phyloP scores from a whole-genome alignment of 495 filamentous ascomycete species.

The Lophium mytilinum region DNA sequence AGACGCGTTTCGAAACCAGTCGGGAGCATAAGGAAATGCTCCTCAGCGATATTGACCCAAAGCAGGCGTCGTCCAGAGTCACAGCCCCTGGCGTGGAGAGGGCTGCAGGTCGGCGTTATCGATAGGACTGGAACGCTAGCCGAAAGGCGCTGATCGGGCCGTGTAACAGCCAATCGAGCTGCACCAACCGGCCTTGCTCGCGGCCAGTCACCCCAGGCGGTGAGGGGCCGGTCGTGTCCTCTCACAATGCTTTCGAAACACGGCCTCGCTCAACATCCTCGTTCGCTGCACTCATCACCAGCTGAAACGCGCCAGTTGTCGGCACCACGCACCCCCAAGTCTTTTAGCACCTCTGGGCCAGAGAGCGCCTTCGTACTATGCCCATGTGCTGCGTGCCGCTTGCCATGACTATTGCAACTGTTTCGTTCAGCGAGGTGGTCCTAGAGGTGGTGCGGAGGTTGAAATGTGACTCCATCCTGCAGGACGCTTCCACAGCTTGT shows the following conservation, averaged over 20 bases:
- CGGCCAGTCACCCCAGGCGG: background rate
- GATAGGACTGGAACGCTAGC: background rate
- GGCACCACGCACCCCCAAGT: background rate
- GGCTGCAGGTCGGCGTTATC: constrained; percentile 1
- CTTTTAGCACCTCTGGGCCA: background rate
- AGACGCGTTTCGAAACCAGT: background rate
- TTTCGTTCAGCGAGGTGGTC: background rate
- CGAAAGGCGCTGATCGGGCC: background rate
- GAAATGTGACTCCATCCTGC: background rate
- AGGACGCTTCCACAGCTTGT: too few relatives aligned
- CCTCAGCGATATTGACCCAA: too few relatives aligned
- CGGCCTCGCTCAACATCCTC: background rate
- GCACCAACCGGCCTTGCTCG: background rate
- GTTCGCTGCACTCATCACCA: background rate
- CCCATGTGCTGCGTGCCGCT: background rate
- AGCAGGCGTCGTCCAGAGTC: background rate
- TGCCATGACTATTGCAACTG: background rate
- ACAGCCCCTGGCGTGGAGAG: background rate
- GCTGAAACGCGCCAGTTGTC: background rate
- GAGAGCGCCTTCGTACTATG: background rate
- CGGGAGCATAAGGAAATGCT: too few relatives aligned
- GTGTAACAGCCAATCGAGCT: background rate
- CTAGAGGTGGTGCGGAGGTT: background rate
- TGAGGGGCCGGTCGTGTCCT: too few relatives aligned
- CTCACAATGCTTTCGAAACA: too few relatives aligned